Percentiles rank a stretch among this genome's conserved stretches.
These are phyloP conservation scores for Ramularia endophylla DNA, from an alignment of 2,329 filamentous ascomycete genomes.

Conservation along the genomic window DNA sequence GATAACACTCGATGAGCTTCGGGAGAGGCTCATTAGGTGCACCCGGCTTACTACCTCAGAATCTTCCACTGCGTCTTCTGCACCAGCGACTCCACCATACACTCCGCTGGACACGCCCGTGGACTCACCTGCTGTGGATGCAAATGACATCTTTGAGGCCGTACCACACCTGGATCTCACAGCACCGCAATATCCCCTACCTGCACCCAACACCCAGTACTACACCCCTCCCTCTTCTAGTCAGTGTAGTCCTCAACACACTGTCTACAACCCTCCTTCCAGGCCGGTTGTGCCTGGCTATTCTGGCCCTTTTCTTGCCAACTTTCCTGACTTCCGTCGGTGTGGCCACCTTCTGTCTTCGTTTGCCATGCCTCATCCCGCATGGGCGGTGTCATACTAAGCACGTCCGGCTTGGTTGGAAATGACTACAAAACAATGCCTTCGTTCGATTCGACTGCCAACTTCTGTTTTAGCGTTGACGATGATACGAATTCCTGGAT, in stretches of 20 bases:
- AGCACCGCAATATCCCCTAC: conserved; percentile 22
- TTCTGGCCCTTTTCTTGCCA: conserved; percentile 17
- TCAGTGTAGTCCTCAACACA: conserved; percentile 21
- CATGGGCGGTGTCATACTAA: conserved; percentile 19
- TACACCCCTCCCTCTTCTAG: conserved; percentile 23
- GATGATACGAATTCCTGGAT: conserved; percentile 12
- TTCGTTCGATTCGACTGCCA: too few species aligned
- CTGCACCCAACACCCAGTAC: conserved; percentile 7
- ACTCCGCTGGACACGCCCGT: conserved; percentile 34
- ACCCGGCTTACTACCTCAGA: conserved; percentile 64
- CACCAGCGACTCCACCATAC: conserved; percentile 40
- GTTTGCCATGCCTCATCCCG: conserved; percentile 19
- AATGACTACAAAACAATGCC: too few species aligned
- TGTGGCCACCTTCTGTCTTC: conserved; percentile 24
- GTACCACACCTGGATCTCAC: conserved; percentile 27
- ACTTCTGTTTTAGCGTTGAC: conserved; percentile 1
- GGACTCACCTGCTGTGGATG: conserved; percentile 11
- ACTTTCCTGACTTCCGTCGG: conserved; percentile 17
- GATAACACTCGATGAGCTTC: conserved; percentile 75
- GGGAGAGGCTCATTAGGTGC: conserved; percentile 70
- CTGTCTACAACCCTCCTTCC: conserved; percentile 20
- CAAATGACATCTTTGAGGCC: conserved; percentile 14
- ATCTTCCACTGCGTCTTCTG: conserved; percentile 38
- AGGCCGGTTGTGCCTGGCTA: conserved; percentile 16
- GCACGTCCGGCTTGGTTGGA: conserved; percentile 3